phyloP scores from a whole-genome alignment of 1,284 basidiomycete genomes.

The Calocybe gambosa region DNA sequence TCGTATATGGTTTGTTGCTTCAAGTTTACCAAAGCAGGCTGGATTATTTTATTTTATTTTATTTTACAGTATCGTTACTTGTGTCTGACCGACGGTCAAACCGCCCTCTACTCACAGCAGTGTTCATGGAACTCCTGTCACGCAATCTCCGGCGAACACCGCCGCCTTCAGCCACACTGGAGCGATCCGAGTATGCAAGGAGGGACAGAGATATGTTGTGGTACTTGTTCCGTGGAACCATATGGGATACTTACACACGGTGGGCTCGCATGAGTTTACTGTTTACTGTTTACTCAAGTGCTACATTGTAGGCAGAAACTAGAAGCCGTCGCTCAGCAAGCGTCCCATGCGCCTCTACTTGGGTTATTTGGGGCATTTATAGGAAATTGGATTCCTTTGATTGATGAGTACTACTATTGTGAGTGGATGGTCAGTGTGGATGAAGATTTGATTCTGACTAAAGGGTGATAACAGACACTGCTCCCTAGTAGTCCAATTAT shows the following conservation, averaged over 20 bases:
- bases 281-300: constrained; percentile 6
- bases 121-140: constrained; percentile 60
- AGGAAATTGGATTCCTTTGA: constrained; percentile 88
- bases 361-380: constrained; percentile 73
- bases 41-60: not conserved
- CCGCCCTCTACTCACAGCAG: constrained; percentile 50
- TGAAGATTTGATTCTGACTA: not conserved
- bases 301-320: constrained; percentile 61
- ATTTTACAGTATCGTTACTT: constrained; percentile 31
- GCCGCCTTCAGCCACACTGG: constrained; percentile 53
- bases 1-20: constrained; percentile 56
- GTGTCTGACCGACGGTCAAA: constrained; percentile 32
- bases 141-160: constrained; percentile 63
- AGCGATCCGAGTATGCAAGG: constrained; percentile 75
- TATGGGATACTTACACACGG: constrained; percentile 86
- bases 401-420: constrained; percentile 97
- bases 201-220: constrained; percentile 78
- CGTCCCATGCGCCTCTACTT: constrained; percentile 65
- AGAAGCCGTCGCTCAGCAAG: constrained; percentile 51
- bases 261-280: constrained; percentile 25
- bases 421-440: constrained; percentile 31
- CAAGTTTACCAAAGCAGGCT: not conserved
- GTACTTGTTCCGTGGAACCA: constrained; percentile 84
- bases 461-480: constrained; percentile 45
- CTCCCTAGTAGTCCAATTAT: constrained; percentile 37